Conservation (phyloP, 2,329 filamentous ascomycete species). For the Penicillium olsonii region DNA sequence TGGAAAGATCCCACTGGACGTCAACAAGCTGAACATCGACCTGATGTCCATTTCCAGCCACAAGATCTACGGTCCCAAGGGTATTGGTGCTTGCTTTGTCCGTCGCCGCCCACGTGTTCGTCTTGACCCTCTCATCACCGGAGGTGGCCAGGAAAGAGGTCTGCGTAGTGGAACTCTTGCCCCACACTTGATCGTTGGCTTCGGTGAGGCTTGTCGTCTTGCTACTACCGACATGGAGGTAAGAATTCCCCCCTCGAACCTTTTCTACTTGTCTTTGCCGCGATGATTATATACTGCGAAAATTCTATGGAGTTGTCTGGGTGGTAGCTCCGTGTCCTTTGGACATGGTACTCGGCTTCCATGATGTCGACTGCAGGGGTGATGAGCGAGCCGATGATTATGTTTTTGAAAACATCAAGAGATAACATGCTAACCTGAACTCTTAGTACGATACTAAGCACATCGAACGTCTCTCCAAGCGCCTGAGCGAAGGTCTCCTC, state of each 20-base stretch:
- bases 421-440: constrained; percentile 10
- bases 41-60: constrained; percentile 98
- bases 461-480: constrained; percentile 78
- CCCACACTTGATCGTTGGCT: constrained; percentile 83
- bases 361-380: constrained; percentile 67
- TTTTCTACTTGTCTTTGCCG: constrained; percentile 21
- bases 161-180: constrained; percentile 91
- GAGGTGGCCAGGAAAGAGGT: constrained; percentile 93
- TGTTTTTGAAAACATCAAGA: not conserved
- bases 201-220: constrained; percentile 93
- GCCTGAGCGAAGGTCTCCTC: constrained; percentile 78
- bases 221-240: constrained; percentile 88
- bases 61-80: constrained; percentile 98
- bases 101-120: constrained; percentile 89
- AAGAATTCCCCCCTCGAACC: constrained; percentile 48
- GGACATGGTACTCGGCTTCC: constrained; percentile 44
- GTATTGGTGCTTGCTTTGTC: constrained; percentile 94
- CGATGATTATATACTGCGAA: constrained; percentile 77
- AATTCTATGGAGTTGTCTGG: constrained; percentile 79
- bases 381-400: constrained; percentile 53
- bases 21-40: constrained; percentile 97
- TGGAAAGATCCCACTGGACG: constrained; percentile 96
- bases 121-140: constrained; percentile 92
- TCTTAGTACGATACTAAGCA: constrained; percentile 85
- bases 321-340: constrained; percentile 43